phyloP scores from a whole-genome alignment of 768 basidiomycete species.

The Tylopilus cervinicoccineus region DNA sequence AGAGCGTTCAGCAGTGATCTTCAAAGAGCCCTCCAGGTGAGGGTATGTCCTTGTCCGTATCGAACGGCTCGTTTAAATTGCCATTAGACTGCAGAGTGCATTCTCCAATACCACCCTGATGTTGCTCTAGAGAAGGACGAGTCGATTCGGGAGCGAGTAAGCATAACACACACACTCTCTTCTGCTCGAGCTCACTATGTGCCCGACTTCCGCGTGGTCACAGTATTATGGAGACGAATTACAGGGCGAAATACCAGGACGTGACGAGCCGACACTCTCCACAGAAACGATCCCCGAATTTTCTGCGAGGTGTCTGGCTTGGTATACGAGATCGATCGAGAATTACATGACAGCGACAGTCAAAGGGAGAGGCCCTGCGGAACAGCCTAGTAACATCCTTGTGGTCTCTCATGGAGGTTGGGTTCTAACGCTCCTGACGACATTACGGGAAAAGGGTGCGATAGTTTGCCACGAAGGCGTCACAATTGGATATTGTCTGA shows the following conservation, averaged over 20 bases:
- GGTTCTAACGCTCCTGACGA: conserved; percentile 42
- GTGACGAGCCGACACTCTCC: not conserved
- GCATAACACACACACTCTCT: not conserved
- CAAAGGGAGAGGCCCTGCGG: not conserved
- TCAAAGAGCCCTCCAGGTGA: conserved; percentile 56
- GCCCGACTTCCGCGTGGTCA: not conserved
- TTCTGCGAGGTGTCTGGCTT: conserved; percentile 2
- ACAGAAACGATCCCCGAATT: not conserved
- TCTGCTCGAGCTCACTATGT: not conserved
- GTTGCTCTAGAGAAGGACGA: not conserved
- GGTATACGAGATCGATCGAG: conserved; percentile 1
- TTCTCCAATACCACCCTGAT: not conserved
- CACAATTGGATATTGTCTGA: conserved; percentile 12
- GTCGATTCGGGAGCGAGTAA: conserved; percentile 1
- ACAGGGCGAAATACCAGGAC: not conserved
- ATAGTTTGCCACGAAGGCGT: conserved; percentile 31
- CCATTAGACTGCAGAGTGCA: not conserved
- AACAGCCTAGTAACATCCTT: not conserved
- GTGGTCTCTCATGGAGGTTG: conserved; percentile 40
- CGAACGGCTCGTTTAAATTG: not conserved
- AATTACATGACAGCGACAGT: not conserved
- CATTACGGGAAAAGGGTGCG: conserved; percentile 39
- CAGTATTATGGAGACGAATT: not conserved
- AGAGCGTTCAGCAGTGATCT: conserved; percentile 64
- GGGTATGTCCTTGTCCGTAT: not conserved